Conservation (phyloP, 192 early-diverging fungal genomes). For the Entomortierella beljakovae region DNA sequence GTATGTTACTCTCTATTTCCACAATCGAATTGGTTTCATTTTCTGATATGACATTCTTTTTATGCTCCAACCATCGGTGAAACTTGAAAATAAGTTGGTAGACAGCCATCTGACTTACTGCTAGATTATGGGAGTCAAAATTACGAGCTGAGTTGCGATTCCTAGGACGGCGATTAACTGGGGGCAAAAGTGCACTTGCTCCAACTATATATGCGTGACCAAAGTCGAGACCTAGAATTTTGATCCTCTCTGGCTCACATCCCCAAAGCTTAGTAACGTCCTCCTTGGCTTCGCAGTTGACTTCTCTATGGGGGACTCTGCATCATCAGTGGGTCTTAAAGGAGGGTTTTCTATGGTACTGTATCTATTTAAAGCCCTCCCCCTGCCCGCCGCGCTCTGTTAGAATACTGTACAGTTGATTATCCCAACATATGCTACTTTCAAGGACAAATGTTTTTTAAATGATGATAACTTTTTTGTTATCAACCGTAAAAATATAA, state of each 20-base stretch:
- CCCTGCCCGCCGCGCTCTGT: too few species aligned
- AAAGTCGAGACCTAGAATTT: constrained; percentile 1
- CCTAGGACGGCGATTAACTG: neutral
- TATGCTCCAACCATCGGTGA: neutral
- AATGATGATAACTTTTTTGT: too few species aligned
- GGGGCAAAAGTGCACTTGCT: constrained; percentile 4
- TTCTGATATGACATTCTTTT: neutral
- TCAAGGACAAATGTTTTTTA: too few species aligned
- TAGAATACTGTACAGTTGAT: too few species aligned
- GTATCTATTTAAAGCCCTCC: too few species aligned
- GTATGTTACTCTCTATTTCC: constrained; percentile 1
- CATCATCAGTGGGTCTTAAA: too few species aligned
- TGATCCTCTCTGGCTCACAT: constrained; percentile 3
- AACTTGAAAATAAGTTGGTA: constrained; percentile 14
- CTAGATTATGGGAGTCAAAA: neutral
- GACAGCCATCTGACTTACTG: constrained; percentile 16
- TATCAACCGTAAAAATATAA: too few species aligned
- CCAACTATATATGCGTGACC: constrained; percentile 17
- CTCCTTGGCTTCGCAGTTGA: too few species aligned
- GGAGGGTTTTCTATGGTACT: too few species aligned
- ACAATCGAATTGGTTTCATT: neutral
- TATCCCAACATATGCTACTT: too few species aligned
- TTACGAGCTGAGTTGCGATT: neutral
- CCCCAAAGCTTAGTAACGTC: constrained; percentile 5
- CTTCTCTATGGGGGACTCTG: too few species aligned